A percentile compares a stretch with the other conserved stretches of the same genome.
These are phyloP conservation scores for Zasmidium angulare DNA, from an alignment of 2,329 filamentous ascomycete species.

Conservation along the genomic window DNA sequence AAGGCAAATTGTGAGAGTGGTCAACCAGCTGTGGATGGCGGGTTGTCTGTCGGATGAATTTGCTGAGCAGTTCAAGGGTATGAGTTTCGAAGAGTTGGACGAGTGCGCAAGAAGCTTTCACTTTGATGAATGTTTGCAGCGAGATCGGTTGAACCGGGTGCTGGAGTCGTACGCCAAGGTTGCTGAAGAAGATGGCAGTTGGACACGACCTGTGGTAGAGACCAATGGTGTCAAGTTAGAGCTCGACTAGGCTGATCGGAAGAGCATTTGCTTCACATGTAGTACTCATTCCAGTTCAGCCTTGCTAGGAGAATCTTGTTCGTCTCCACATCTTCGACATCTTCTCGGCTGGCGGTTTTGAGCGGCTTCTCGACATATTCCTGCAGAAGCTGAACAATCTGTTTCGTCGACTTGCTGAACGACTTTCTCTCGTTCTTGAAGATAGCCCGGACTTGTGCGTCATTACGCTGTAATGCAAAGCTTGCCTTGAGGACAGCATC, in stretches of 20 bases:
- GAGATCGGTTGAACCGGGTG: conserved; percentile 54
- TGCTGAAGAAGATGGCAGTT: background rate
- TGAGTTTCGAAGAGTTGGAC: conserved; percentile 55
- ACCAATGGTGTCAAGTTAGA: conserved; percentile 9
- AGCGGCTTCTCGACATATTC: conserved; percentile 13
- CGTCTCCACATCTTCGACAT: conserved; percentile 15
- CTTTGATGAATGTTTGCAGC: conserved; percentile 55
- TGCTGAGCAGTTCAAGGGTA: conserved; percentile 56
- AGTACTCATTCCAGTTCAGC: conserved; percentile 20
- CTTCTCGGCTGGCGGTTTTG: conserved; percentile 3
- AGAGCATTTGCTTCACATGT: background rate
- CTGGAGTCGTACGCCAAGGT: conserved; percentile 48
- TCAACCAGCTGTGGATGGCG: conserved; percentile 52
- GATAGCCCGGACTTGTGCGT: background rate
- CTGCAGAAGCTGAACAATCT: conserved; percentile 11
- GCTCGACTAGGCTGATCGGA: conserved; percentile 1
- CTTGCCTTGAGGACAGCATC: conserved; percentile 24
- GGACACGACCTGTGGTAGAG: background rate
- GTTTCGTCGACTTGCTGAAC: conserved; percentile 7
- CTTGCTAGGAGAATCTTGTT: conserved; percentile 19
- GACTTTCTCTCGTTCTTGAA: background rate
- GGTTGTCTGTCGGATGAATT: conserved; percentile 56
- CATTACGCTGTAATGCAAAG: conserved; percentile 5
- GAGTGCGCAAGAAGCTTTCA: conserved; percentile 55
- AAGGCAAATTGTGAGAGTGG: conserved; percentile 37